phyloP scores from a whole-genome alignment of 176 grass and related monocot species.

The Pharus latifolius region DNA sequence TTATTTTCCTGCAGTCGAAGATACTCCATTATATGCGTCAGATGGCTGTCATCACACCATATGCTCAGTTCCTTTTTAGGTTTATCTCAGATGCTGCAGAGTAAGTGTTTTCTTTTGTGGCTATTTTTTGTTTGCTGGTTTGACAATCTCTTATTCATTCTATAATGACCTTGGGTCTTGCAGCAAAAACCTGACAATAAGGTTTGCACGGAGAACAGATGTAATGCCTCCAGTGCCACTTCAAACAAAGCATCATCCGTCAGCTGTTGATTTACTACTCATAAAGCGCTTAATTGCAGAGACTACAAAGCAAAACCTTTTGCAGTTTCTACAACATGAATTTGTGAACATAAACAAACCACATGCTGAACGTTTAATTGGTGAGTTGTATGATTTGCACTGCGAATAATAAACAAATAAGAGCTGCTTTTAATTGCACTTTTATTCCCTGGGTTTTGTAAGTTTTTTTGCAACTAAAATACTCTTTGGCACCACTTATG shows the following conservation, averaged over 20 bases:
- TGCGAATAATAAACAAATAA: neutral
- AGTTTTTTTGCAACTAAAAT: no score
- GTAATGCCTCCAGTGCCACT: conserved; percentile 91
- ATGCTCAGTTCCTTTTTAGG: conserved; percentile 85
- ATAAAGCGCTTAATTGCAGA: conserved; percentile 90
- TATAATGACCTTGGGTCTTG: conserved; percentile 6
- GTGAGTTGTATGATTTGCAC: conserved; percentile 32
- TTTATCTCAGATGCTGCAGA: conserved; percentile 73
- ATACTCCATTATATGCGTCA: conserved; percentile 97
- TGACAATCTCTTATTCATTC: neutral
- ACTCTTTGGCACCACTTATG: no score
- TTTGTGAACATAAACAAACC: conserved; percentile 95
- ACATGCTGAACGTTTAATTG: conserved; percentile 88
- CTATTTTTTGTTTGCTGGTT: conserved; percentile 13
- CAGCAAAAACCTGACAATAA: conserved; percentile 89
- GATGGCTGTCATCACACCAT: conserved; percentile 99
- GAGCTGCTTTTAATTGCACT: no score
- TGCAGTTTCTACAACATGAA: conserved; percentile 93
- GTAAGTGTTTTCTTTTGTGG: conserved; percentile 36
- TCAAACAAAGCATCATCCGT: conserved; percentile 92
- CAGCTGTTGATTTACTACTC: conserved; percentile 88
- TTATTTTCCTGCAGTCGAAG: conserved; percentile 65
- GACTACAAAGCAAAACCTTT: conserved; percentile 87
- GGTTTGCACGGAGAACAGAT: conserved; percentile 75
- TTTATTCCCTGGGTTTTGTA: no score